These are phyloP conservation scores for Dioscorea cayenensis DNA, from an alignment of 116 monocot genomes.

Conservation along the genomic window DNA sequence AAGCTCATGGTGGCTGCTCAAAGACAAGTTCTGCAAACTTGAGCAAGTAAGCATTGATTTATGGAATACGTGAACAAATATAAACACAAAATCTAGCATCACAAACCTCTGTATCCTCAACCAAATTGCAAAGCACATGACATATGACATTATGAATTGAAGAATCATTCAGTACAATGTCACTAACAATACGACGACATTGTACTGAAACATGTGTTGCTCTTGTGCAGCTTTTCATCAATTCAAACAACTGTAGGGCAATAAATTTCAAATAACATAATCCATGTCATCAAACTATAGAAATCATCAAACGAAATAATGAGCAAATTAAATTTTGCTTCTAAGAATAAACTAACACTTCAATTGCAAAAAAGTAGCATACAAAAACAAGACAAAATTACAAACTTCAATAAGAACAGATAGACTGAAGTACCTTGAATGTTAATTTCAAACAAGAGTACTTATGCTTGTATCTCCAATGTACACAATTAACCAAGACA, in stretches of 20 bases:
- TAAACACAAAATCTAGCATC: background rate
- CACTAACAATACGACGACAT: conserved; percentile 35
- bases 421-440: conserved; percentile 42
- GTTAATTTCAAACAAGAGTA: conserved; percentile 61
- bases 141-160: conserved; percentile 56
- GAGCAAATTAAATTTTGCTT: too few species aligned
- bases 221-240: conserved; percentile 59
- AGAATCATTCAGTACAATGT: conserved; percentile 65
- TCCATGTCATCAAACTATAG: too few species aligned
- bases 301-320: too few species aligned
- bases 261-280: background rate
- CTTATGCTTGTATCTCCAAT: conserved; percentile 64
- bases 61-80: background rate
- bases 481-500: conserved; percentile 77
- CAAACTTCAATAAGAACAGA: background rate
- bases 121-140: conserved; percentile 43
- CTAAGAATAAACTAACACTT: conserved; percentile 1
- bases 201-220: conserved; percentile 17
- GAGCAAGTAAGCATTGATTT: background rate
- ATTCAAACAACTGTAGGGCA: conserved; percentile 49
- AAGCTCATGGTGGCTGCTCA: conserved; percentile 28
- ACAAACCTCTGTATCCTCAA: conserved; percentile 51
- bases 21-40: conserved; percentile 43
- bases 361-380: background rate
- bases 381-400: background rate